A percentile compares a stretch with the other conserved stretches of the same genome.
Conservation (phyloP, 441 rosid species). For the Heliophila coronopifolia region DNA sequence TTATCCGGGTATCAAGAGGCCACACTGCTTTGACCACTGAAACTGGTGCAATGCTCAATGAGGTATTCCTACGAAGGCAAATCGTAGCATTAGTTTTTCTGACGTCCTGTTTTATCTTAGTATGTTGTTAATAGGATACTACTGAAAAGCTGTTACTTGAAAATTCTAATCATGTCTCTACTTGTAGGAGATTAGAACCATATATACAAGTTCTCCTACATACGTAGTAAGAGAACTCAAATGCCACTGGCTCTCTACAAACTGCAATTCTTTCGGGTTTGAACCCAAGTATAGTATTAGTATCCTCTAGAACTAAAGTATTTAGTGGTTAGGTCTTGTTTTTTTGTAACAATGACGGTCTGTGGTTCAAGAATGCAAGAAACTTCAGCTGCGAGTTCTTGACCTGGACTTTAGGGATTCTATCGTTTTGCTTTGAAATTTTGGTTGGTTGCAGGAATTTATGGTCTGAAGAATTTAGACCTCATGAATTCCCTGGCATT, state of each 20-base stretch:
- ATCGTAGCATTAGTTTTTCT: constrained; percentile 5
- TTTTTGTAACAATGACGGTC: neutral
- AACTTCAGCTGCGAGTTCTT: neutral
- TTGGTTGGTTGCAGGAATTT: constrained; percentile 2
- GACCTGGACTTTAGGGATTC: neutral
- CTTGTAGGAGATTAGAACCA: constrained; percentile 7
- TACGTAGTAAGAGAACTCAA: neutral
- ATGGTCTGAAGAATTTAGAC: neutral
- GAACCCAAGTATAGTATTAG: constrained; percentile 2
- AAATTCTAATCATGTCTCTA: neutral
- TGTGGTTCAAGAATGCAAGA: constrained; percentile 3
- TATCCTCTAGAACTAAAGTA: constrained; percentile 2
- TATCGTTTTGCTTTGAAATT: neutral
- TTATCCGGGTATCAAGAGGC: constrained; percentile 66
- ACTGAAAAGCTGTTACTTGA: constrained; percentile 11
- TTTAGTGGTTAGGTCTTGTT: constrained; percentile 7
- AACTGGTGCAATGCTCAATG: constrained; percentile 97
- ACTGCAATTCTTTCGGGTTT: constrained; percentile 2
- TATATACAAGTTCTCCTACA: constrained; percentile 1
- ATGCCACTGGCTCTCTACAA: neutral
- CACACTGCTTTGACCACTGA: constrained; percentile 94
- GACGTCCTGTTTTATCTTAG: constrained; percentile 5
- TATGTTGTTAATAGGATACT: constrained; percentile 14
- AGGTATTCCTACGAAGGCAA: constrained; percentile 44
- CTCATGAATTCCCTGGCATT: constrained; percentile 4